Evolutionary conservation across 1,139 yeast genomes (phyloP).

Genomic region (Pneumocystis carinii): DNA sequence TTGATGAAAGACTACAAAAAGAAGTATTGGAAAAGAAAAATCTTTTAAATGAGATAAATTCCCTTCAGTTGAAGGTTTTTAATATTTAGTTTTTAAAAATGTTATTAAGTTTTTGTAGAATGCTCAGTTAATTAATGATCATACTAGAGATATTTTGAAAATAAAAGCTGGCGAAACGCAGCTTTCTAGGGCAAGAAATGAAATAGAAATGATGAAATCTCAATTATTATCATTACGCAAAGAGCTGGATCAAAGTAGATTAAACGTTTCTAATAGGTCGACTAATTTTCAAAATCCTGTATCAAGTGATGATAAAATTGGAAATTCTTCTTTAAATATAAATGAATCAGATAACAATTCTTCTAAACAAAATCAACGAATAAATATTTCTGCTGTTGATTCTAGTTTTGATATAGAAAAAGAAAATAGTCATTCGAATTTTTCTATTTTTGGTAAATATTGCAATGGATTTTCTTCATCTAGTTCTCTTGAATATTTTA

Average conservation of each 20-base stretch:
- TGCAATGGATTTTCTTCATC: neutral
- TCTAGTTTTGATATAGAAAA: neutral
- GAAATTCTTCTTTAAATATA: neutral
- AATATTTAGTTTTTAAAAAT: slow-evolving; percentile 17
- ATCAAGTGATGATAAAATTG: neutral
- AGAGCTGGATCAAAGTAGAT: neutral
- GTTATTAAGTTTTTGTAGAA: slow-evolving; percentile 20
- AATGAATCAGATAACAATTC: neutral
- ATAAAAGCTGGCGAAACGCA: slow-evolving; percentile 7
- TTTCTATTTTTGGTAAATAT: neutral
- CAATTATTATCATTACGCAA: neutral
- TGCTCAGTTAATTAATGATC: slow-evolving; percentile 32
- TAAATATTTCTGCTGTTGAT: neutral
- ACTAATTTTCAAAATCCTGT: neutral
- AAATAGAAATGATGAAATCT: slow-evolving; percentile 1
- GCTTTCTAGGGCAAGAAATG: slow-evolving; percentile 10
- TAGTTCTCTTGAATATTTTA: neutral
- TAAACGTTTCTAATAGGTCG: neutral
- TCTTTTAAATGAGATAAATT: neutral
- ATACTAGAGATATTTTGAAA: slow-evolving; percentile 30
- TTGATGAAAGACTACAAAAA: slow-evolving; percentile 35
- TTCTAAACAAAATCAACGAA: neutral
- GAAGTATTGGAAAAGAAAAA: slow-evolving; percentile 23
- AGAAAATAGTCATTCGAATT: neutral
- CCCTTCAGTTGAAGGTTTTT: slow-evolving; percentile 18